Base-by-base conservation (phyloP, 495 filamentous ascomycete species). In the Talaromyces wortmannii region DNA sequence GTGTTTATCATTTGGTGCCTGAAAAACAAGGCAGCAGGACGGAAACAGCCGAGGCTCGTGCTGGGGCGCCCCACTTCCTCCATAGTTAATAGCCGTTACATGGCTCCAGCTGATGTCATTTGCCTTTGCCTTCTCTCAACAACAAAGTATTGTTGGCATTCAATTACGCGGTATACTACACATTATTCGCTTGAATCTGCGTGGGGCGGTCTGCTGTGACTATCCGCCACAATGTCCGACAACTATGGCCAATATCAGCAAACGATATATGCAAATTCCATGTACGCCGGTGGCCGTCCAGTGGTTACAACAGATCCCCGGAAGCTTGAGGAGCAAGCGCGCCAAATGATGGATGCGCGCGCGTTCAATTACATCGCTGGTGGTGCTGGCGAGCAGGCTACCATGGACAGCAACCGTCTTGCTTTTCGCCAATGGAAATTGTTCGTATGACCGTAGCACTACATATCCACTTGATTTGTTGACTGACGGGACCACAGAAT, bases 351-450 rank as follows among this genome's bases (percentile, higher is more conserved):
- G 58, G 65, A 67, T 18, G 63, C 64, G 2, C 73, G 76, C 18
- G 68, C 76, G 12, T 86, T 73, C 64, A 80, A 82, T 57, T 88
- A 86, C 68, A 76, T 84, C 12, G 71, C 78, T 23, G 83, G 83
- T n/a, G 83, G 82, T 13, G 84, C 83, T 10, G 83, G 84, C 7
- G 82, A 86, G 61, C 75, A 78, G 57, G 75, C 81, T 2, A 88
- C 83, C 0, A 81, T 86, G 80, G 78, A 83, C 53, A 79, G 80
- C 45, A 88, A 87, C 62, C 75, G 82, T 3, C 63, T 83, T 29
- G 81, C 83, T 8, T 86, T 88, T 63, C 70, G 80, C 11, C 82
- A 86, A 60, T 86, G 82, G 83, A 83, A 83, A 67, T 64, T 83
- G 73, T 74, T 60, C 47, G 71, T 56, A 55, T 52, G 7, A 45